Percentiles rank a stretch among this genome's conserved stretches.
Evolutionary conservation across 768 basidiomycete species (phyloP).

Genomic region (Termitomyces sp.): DNA sequence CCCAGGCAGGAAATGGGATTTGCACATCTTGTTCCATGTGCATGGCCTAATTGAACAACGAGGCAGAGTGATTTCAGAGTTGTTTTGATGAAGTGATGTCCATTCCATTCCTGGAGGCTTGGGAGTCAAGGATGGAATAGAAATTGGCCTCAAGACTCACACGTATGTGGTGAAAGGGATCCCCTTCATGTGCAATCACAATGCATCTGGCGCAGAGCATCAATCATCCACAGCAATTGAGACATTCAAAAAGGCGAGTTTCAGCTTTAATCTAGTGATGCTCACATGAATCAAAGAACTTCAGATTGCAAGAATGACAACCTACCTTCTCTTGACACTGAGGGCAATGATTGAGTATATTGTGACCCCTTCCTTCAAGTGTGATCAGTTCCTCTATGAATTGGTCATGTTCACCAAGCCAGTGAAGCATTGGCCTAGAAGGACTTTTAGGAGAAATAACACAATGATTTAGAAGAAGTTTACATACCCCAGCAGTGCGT

Average conservation of each 20-base stretch:
- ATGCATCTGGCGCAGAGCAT: conserved; percentile 11
- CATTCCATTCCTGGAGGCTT: conserved; percentile 10
- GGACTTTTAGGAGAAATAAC: not conserved
- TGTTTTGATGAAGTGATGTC: not conserved
- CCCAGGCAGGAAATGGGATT: not conserved
- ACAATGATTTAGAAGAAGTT: no score
- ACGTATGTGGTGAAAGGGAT: conserved; percentile 12
- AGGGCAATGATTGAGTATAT: not conserved
- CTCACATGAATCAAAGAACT: not conserved
- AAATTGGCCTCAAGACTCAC: conserved; percentile 1
- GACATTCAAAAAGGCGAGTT: conserved; percentile 6
- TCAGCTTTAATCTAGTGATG: not conserved
- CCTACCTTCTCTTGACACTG: not conserved
- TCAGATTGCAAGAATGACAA: no score
- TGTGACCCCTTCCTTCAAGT: no score
- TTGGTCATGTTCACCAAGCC: conserved; percentile 7
- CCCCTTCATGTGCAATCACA: not conserved
- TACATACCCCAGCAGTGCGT: not conserved
- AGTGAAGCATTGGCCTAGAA: conserved; percentile 10
- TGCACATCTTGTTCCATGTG: not conserved
- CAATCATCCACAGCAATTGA: conserved; percentile 4
- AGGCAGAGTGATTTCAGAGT: conserved; percentile 19
- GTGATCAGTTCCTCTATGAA: conserved; percentile 16
- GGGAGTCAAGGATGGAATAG: no score
- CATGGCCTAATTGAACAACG: conserved; percentile 21